Evolutionary conservation across 345 rosid species (phyloP), one percentile per base, ranked within the genome.

Genomic region (Eucalyptus caleyi): DNA sequence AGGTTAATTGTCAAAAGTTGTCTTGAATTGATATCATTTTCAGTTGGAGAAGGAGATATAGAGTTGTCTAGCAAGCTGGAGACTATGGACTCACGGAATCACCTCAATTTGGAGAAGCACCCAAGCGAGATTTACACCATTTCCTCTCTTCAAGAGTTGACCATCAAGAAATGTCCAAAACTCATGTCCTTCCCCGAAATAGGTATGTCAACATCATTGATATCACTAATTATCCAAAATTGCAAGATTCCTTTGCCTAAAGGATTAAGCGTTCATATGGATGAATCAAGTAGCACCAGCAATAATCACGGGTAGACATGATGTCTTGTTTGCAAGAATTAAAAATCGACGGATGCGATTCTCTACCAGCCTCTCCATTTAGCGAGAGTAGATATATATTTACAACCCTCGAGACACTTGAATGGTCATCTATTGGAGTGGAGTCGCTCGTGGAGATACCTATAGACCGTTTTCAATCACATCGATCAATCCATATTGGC

Each of bases 401-500:
- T 14, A 50, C 3, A 6, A 14, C 51, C 6, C 51, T 50, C 6
- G 5, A 50, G 51, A 50, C 51, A 50, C 51, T 50, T 50, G 3
- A 50, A 50, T 50, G 16, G 16, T 14, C 51, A 1, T 50, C 0
- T 50, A 50, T 14, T 5, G 16, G 16, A 50, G 16, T 50, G 51
- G 51, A 50, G 72, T 30, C 18, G 3, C 16, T 62, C 5, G 9
- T 3, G 1, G 3, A 62, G 18, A 62, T 62, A 62, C 14, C 16
- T 62, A 0, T 30, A 30, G 18, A 62, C 5, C 18, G 1, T 62
- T 34, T 62, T 30, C 72, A 62, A 16, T 62, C 72, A 6, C 72
- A 6, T 62, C 32, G 7, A 27, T 4, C 4, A 1, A 60, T 60
- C 7, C 0, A 1, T 5, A 60, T 60, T 27, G 1, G 16, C 14